Evolutionary conservation across 139 green algal genomes (phyloP).

Genomic region (Pleodorina starrii): DNA sequence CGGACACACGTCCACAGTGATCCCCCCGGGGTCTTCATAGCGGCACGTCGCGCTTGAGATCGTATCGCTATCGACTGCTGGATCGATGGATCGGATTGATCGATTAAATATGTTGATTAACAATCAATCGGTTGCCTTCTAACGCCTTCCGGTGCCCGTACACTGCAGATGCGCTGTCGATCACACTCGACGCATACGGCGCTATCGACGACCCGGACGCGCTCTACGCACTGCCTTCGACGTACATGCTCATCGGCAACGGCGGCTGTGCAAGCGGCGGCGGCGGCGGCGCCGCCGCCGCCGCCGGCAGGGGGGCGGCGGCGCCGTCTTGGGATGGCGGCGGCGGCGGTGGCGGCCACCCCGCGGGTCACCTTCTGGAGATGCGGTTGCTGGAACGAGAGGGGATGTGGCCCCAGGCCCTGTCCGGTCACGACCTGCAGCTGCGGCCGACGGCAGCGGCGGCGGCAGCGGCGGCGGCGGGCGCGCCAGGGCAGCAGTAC

Average conservation of each 20-base stretch:
- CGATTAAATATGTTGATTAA: too few species aligned
- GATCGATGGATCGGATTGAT: too few species aligned
- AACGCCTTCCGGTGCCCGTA: too few species aligned
- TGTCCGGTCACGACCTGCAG: slow-evolving; percentile 60
- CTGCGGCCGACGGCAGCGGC: slow-evolving; percentile 1
- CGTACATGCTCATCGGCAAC: slow-evolving; percentile 27
- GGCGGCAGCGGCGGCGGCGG: neutral
- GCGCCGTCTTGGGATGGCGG: neutral
- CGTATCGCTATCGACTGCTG: too few species aligned
- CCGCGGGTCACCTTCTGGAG: neutral
- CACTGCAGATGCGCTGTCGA: slow-evolving; percentile 55
- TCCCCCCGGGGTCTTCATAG: too few species aligned
- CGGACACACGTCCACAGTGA: too few species aligned
- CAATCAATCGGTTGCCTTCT: too few species aligned
- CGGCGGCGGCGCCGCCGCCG: neutral
- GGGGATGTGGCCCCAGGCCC: slow-evolving; percentile 59
- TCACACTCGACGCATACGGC: slow-evolving; percentile 85
- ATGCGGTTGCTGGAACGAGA: slow-evolving; percentile 65
- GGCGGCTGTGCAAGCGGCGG: neutral
- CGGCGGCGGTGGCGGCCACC: neutral
- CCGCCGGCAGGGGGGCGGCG: neutral
- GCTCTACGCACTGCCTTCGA: slow-evolving; percentile 81
- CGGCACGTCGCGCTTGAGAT: too few species aligned
- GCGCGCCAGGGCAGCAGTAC: neutral
- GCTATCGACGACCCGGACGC: slow-evolving; percentile 83